Base-by-base conservation (phyloP, 768 basidiomycete genomes). In the Galerina sulciceps region DNA sequence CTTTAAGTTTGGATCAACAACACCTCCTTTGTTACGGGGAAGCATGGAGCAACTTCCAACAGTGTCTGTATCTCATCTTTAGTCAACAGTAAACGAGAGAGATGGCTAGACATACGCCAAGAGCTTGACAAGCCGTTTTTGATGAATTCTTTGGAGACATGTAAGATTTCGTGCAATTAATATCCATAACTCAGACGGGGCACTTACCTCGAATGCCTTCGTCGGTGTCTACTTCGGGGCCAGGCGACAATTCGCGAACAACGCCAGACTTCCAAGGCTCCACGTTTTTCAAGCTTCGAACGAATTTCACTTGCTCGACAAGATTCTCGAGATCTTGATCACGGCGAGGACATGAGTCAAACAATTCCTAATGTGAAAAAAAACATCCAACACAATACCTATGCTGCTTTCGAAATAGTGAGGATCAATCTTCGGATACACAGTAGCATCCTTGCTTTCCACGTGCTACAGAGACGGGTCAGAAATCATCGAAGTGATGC, bases 11-110 rank as follows among this genome's bases (percentile, higher is more conserved):
- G 76, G 67, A 51, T 84, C 78, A 2, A 86, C 85, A 6, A 86
- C 84, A n/a, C 85, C 84, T 15, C 72, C 71, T 43, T 79, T 78
- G 26, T 79, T 77, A 17, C 69, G 70, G 4, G 84, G 83, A 31
- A 86, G 73, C 84, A 86, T 86, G 0, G 84, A 82, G 53, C 75
- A 77, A 1, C 81, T 75, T 2, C 80, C 78, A 20, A 76, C 66
- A 11, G 80, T 77, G 61, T 85, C 81, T 83, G 53, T 26, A 31
- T 31, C 26, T 31, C 26, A 31, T 31, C 4, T 31, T 31, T 31
- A 31, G 26, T 14, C 10, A 11, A 3, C 5, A 18, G 22, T 15
- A 46, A 26, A 22, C 5, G 6, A 15, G 38, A 38, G 20, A 22
- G 38, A 11, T 23, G 14, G 20, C 2, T 8, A 22, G 38, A 43